phyloP scores from a whole-genome alignment of 2,329 filamentous ascomycete species.

The Coniochaeta ligniaria region DNA sequence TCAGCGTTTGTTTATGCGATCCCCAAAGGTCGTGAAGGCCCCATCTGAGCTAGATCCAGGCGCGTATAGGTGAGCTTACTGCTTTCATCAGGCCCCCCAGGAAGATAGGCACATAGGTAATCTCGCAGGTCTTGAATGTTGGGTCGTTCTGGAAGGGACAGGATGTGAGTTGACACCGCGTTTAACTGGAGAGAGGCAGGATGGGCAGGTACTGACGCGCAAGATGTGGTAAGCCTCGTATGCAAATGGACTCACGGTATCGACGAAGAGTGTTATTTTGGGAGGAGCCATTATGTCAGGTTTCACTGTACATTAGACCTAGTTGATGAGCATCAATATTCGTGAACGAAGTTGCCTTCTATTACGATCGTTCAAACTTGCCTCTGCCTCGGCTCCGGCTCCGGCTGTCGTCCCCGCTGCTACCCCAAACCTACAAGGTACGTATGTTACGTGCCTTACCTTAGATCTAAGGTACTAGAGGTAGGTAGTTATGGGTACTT shows the following conservation, averaged over 20 bases:
- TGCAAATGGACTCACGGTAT: conserved; percentile 31
- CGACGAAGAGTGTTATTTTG: conserved; percentile 29
- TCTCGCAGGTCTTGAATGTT: conserved; percentile 20
- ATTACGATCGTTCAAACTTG: too few species aligned
- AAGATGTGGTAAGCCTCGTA: conserved; percentile 30
- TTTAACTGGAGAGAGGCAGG: too few species aligned
- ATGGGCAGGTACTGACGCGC: conserved; percentile 20
- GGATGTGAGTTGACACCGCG: neutral
- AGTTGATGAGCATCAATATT: neutral
- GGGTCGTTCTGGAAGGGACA: conserved; percentile 18
- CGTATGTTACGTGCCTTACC: too few species aligned
- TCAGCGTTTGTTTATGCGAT: neutral
- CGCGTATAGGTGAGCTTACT: conserved; percentile 11
- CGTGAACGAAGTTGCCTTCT: neutral
- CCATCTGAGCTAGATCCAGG: too few species aligned
- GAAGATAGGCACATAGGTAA: conserved; percentile 29
- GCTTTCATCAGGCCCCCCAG: conserved; percentile 29
- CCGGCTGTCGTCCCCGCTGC: neutral
- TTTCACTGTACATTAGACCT: neutral
- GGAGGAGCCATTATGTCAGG: conserved; percentile 10
- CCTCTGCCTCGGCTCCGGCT: neutral
- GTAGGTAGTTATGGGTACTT: too few species aligned
- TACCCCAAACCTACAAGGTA: too few species aligned
- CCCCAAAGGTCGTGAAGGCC: too few species aligned
- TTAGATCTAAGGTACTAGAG: too few species aligned